Evolutionary conservation across 208 protist genomes (phyloP), one percentile per base, ranked within the genome.

Genomic region (Crithidia fasciculata): DNA sequence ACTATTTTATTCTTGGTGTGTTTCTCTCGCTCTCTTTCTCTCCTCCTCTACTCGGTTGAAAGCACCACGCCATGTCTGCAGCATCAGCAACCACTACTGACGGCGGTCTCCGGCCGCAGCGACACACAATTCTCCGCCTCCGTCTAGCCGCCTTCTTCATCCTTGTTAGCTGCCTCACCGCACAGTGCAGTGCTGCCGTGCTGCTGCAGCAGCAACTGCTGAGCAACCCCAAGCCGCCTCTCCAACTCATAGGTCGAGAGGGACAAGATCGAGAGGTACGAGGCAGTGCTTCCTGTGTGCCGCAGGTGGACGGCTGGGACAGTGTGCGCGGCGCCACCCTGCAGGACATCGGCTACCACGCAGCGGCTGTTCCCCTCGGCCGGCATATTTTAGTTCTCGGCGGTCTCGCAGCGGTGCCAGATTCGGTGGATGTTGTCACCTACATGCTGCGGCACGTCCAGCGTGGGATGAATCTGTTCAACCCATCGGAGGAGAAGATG

Each of bases 381-480:
- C 69, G 59, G 16, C 59, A 74, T 45, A 5, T 74, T 10, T 49
- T 74, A 2, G 59, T 74, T 2, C 9, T 74, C 28, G 69, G 69
- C 41, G 59, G 69, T 2, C 39, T 74, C 10, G 37, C 57, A 0
- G 36, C n/a, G 5, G 3, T 67, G 49, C n/a, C 4, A 13, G 12
- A 39, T 37, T n/a, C 47, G 4, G 44, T 69, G 2, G 62, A 67
- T 18, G 44, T 63, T 8, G 60, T 45, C 62, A 67, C 45, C 54
- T 76, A 69, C 61, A 49, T 44, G 6, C 8, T 36, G 10, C 62
- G 44, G 5, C 36, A 57, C 61, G 69, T 61, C 2, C 49, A 54
- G 62, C 72, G 72, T 8, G 47, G 56, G 12, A 60, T 78, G 10
- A 78, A 78, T 41, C 47, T 72, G 8, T 69, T 69, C 28, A 39